phyloP scores from a whole-genome alignment of 1,139 yeast species.

The Geotrichum citri-aurantii region DNA sequence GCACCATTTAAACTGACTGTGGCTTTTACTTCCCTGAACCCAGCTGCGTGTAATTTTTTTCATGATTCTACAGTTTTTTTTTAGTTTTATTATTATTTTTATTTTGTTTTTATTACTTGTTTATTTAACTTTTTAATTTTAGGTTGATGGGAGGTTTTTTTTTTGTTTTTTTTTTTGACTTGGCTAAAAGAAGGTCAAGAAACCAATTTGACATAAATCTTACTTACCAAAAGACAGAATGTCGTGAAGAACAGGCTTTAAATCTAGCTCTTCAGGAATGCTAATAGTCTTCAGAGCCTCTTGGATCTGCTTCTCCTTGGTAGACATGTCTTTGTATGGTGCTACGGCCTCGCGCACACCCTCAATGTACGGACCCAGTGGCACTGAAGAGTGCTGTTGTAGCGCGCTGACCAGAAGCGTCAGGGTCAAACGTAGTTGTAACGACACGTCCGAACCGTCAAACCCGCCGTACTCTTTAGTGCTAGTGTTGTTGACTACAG shows the following conservation, averaged over 20 bases:
- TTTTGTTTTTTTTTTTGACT: no score
- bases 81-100: no score
- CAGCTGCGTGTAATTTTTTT: no score
- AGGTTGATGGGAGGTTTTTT: background rate
- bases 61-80: no score
- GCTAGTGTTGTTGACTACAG: background rate
- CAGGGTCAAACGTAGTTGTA: slow-evolving; percentile 26
- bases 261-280: slow-evolving; percentile 28
- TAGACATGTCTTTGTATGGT: slow-evolving; percentile 7
- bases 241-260: slow-evolving; percentile 26
- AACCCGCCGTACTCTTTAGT: slow-evolving; percentile 4
- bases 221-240: slow-evolving; percentile 17
- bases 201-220: background rate
- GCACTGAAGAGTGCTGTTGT: slow-evolving; percentile 22
- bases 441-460: slow-evolving; percentile 13
- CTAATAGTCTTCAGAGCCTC: slow-evolving; percentile 27
- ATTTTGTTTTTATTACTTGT: no score
- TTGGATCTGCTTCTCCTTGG: slow-evolving; percentile 16
- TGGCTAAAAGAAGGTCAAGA: background rate
- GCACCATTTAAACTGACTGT: no score
- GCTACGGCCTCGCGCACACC: slow-evolving; percentile 24
- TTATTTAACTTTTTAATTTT: background rate
- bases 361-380: slow-evolving; percentile 24
- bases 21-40: no score
- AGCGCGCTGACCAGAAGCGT: slow-evolving; percentile 26